phyloP scores from a whole-genome alignment of 306 rosid species.

The Sphenostylis stenocarpa region DNA sequence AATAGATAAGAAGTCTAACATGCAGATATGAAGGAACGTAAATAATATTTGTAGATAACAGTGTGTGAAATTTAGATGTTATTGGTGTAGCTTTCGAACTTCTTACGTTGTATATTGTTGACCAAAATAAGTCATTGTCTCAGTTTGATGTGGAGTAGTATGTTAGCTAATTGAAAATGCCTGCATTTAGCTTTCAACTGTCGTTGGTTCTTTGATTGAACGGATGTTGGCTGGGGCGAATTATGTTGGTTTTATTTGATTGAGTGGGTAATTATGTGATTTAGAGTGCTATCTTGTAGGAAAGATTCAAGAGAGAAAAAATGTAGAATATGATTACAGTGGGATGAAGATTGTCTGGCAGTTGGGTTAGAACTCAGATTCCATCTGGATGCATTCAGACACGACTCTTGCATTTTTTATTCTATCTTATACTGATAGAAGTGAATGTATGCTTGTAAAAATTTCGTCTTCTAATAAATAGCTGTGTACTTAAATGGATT shows the following conservation, averaged over 20 bases:
- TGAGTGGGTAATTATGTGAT: background rate
- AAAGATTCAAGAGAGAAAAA: too few relatives aligned
- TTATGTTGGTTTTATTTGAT: background rate
- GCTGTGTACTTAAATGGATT: background rate
- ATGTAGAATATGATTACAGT: background rate
- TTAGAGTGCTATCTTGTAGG: background rate
- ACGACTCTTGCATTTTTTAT: background rate
- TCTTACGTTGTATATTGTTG: background rate
- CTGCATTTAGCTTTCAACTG: background rate
- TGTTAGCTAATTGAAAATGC: background rate
- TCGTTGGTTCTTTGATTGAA: background rate
- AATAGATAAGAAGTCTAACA: background rate
- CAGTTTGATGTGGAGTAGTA: background rate
- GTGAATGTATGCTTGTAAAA: background rate
- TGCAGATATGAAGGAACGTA: background rate
- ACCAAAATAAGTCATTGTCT: background rate
- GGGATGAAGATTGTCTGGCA: background rate
- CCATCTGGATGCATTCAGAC: background rate
- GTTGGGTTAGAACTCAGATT: background rate
- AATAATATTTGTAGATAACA: background rate
- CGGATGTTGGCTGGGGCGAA: background rate
- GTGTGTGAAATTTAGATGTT: background rate
- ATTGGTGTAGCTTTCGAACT: background rate
- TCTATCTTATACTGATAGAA: background rate
- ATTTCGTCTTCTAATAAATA: background rate